Evolutionary conservation across 352 stramenopile species (phyloP).

Genomic region (Phytophthora idaei): DNA sequence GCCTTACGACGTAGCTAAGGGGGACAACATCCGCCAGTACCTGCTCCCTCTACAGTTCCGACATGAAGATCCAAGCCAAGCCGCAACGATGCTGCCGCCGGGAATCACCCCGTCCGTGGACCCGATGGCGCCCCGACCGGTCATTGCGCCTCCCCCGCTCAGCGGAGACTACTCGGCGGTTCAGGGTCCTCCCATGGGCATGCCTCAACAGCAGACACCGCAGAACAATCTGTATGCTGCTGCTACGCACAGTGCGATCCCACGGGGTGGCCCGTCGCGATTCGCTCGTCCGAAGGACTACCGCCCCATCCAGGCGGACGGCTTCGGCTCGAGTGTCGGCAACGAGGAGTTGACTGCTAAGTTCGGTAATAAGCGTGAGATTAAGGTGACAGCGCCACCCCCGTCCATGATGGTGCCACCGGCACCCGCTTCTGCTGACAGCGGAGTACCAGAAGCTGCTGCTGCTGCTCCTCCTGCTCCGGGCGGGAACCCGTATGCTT

Average conservation of each 20-base stretch:
- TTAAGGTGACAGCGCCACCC: constrained; percentile 82
- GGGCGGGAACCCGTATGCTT: constrained; percentile 67
- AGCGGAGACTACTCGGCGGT: constrained; percentile 56
- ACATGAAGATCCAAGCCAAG: constrained; percentile 78
- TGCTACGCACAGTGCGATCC: constrained; percentile 83
- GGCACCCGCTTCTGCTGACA: constrained; percentile 15
- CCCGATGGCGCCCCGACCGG: constrained; percentile 60
- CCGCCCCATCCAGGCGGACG: constrained; percentile 86
- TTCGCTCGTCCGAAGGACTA: constrained; percentile 74
- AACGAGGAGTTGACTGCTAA: constrained; percentile 90
- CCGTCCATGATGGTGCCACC: constrained; percentile 40
- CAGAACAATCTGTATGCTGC: constrained; percentile 79
- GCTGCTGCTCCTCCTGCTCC: constrained; percentile 16
- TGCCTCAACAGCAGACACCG: constrained; percentile 34
- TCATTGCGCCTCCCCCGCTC: constrained; percentile 69
- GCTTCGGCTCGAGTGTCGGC: constrained; percentile 89
- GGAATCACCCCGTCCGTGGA: constrained; percentile 82
- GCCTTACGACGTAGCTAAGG: constrained; percentile 85
- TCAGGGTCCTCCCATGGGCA: constrained; percentile 31
- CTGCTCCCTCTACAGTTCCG: constrained; percentile 88
- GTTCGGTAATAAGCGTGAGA: constrained; percentile 86
- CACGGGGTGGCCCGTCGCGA: constrained; percentile 52
- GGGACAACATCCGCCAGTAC: constrained; percentile 85
- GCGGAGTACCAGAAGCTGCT: background rate
- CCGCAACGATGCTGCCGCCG: constrained; percentile 62